Conservation (phyloP, 2,329 filamentous ascomycete genomes). For the Fusarium veterinarium region DNA sequence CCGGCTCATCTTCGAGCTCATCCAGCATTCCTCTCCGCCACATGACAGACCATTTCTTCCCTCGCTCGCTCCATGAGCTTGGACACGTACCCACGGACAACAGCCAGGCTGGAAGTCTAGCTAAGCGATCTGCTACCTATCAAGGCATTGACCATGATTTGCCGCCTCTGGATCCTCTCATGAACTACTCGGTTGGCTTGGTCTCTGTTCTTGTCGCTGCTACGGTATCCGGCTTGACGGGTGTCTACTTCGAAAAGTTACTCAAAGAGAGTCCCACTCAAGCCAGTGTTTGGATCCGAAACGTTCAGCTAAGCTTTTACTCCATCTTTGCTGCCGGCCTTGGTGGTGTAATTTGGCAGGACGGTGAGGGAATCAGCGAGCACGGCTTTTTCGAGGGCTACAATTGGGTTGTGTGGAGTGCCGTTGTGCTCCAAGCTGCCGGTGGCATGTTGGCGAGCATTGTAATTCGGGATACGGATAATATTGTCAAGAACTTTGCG, state of each 20-base stretch:
- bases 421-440: conserved; percentile 82
- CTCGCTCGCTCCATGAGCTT: conserved; percentile 81
- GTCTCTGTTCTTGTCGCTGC: conserved; percentile 82
- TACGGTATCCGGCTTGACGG: conserved; percentile 83
- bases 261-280: conserved; percentile 83
- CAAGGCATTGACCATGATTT: conserved; percentile 81
- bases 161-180: conserved; percentile 59
- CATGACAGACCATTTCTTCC: conserved; percentile 76
- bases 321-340: conserved; percentile 90
- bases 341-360: conserved; percentile 86
- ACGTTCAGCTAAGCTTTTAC: conserved; percentile 94
- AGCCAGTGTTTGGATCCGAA: conserved; percentile 90
- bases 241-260: conserved; percentile 91
- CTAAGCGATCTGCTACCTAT: conserved; percentile 81
- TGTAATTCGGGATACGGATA: conserved; percentile 60
- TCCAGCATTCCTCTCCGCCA: conserved; percentile 70
- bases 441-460: conserved; percentile 80
- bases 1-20: conserved; percentile 64
- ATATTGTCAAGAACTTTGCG: conserved; percentile 93
- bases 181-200: conserved; percentile 85
- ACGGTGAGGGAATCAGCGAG: conserved; percentile 84
- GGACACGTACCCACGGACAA: conserved; percentile 60
- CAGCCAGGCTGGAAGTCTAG: conserved; percentile 36
- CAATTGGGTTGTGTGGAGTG: conserved; percentile 89
- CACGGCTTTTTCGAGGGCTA: conserved; percentile 96